phyloP scores from a whole-genome alignment of 2,329 filamentous ascomycete genomes.

The Aspergillus pseudonomiae region DNA sequence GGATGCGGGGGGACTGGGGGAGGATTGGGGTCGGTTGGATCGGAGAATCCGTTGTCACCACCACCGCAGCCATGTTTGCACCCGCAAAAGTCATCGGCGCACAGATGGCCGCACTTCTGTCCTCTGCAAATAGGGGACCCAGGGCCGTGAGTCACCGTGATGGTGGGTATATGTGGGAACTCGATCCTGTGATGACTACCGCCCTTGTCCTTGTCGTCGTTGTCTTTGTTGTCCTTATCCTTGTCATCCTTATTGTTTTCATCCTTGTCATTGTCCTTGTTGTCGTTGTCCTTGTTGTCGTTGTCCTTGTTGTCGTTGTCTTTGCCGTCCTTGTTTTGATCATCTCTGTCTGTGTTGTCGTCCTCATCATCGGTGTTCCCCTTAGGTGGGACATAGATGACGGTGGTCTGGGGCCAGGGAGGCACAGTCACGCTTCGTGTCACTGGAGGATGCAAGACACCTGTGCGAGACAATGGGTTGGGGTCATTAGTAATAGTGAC shows the following conservation, averaged over 20 bases:
- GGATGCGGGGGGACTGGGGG: neutral
- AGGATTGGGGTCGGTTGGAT: neutral
- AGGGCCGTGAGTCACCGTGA: neutral
- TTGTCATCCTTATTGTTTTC: neutral
- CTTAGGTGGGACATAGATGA: constrained; percentile 5
- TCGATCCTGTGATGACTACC: neutral
- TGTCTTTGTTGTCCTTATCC: neutral
- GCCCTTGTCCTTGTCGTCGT: neutral
- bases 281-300: neutral
- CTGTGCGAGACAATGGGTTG: neutral
- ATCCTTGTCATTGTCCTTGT: neutral
- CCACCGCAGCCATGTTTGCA: neutral
- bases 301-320: neutral
- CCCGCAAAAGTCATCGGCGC: neutral
- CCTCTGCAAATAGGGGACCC: neutral
- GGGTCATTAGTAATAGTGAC: neutral
- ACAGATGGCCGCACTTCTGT: neutral
- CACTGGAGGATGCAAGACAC: constrained; percentile 8
- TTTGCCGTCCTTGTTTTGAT: neutral
- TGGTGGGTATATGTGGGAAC: neutral
- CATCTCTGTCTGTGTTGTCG: neutral
- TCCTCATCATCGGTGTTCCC: neutral
- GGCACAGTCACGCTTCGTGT: constrained; percentile 5
- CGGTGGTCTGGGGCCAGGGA: constrained; percentile 5
- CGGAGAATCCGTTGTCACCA: neutral